Evolutionary conservation across 1,139 yeast species (phyloP), one percentile per base, ranked within the genome.

Genomic region (Hansenula lynferdii): DNA sequence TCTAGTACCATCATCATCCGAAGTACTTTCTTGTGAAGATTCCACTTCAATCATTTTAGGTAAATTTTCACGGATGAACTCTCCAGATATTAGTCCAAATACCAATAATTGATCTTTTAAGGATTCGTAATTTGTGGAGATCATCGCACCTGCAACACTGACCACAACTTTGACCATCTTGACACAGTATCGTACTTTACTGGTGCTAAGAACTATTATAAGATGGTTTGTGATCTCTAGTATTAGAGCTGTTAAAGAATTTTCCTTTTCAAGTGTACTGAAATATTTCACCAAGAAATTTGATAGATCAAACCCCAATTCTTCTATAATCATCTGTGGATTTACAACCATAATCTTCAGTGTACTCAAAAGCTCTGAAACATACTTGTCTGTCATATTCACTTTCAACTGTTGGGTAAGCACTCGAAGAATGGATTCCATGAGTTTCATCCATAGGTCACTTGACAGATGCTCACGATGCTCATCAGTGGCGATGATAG

Each of bases 381-480:
- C 39, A 11, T 64, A 43, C 31, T 51, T 56, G 24, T 64, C 68
- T 32, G 56, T 53, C 11, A 40, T 25, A 11, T 41, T 44, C 6
- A 34, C 20, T 15, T 26, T 19, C 5, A 37, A 27, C 9, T 48
- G 56, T n/a, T 18, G 17, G 9, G 26, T 29, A 5, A 49, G 22
- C 1, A 46, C 51, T 29, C 52, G 47, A 5, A 65, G 35, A 5
- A 65, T 40, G 24, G 58, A 58, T 1, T 44, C 45, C 25, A 57
- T 51, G 4, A 66, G 49, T 5, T 43, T 47, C 9, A 37, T 33
- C 68, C 75, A 70, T 15, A 63, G 66, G 3, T 45, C 48, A 4
- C 43, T 40, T 24, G 59, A 52, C 8, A 74, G 48, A 48, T 72
- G 75, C 28, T 68, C 71, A 41, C 61, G 61, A 42, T 74, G 68